Evolutionary conservation across 2,329 filamentous ascomycete genomes (phyloP).

Genomic region (Sordariomycetes sp.): DNA sequence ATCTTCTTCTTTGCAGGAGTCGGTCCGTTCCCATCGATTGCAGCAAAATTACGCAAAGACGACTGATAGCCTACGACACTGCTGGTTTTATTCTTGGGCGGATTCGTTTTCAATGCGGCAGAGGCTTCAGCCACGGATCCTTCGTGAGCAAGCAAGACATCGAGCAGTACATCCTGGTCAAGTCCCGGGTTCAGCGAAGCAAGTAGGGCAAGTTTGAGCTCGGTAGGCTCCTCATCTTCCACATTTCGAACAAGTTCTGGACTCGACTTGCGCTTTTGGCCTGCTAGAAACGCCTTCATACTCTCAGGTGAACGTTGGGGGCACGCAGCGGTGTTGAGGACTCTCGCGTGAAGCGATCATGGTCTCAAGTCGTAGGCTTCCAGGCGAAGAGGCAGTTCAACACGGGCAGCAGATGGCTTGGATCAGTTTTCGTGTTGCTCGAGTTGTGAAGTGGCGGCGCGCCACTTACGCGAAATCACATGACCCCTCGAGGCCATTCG

Average conservation of each 20-base stretch:
- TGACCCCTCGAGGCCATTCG: not conserved
- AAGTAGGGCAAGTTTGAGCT: constrained; percentile 78
- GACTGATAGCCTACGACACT: constrained; percentile 47
- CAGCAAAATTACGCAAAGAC: constrained; percentile 48
- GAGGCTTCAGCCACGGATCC: constrained; percentile 65
- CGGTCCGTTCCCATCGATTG: constrained; percentile 3
- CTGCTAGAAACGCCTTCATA: constrained; percentile 52
- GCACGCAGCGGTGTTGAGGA: too few relatives aligned
- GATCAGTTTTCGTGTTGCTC: not conserved
- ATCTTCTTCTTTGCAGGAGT: constrained; percentile 34
- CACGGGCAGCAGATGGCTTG: not conserved
- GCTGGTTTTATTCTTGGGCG: constrained; percentile 20
- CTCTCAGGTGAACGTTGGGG: too few relatives aligned
- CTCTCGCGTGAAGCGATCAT: too few relatives aligned
- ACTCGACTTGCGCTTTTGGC: constrained; percentile 39
- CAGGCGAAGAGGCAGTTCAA: too few relatives aligned
- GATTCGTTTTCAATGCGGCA: constrained; percentile 35
- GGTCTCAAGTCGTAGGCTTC: too few relatives aligned
- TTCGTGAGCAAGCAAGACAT: constrained; percentile 67
- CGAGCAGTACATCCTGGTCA: constrained; percentile 61
- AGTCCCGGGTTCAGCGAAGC: constrained; percentile 63
- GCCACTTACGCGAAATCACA: constrained; percentile 8
- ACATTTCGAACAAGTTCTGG: constrained; percentile 15
- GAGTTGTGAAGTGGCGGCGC: constrained; percentile 6
- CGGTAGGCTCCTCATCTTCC: constrained; percentile 67